Evolutionary conservation across 305 asterid genomes (phyloP).

Genomic region (Fraxinus platypoda): DNA sequence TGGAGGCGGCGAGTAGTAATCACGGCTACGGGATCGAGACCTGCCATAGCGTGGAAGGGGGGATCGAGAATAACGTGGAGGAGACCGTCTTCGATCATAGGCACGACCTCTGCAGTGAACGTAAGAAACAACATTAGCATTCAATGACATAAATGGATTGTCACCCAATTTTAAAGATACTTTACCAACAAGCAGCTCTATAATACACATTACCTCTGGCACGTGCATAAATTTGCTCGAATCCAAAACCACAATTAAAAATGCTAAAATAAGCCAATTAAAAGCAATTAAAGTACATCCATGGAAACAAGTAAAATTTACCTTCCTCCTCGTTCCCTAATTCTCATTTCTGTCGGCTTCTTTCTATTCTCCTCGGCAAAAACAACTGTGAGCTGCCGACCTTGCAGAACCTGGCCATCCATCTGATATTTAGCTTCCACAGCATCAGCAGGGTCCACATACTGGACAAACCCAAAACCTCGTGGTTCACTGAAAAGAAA

Average conservation of each 20-base stretch:
- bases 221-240: background rate
- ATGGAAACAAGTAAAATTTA: slow-evolving; percentile 3
- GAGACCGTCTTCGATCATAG: slow-evolving; percentile 78
- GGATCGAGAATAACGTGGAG: slow-evolving; percentile 74
- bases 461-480: slow-evolving; percentile 96
- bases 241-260: background rate
- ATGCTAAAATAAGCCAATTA: background rate
- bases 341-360: slow-evolving; percentile 85
- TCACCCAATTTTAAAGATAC: background rate
- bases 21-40: slow-evolving; percentile 61
- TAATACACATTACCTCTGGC: background rate
- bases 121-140: background rate
- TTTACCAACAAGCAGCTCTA: background rate
- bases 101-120: slow-evolving; percentile 45
- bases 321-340: slow-evolving; percentile 71
- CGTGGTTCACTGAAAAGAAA: slow-evolving; percentile 64
- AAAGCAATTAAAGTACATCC: background rate
- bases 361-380: slow-evolving; percentile 97
- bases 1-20: slow-evolving; percentile 63
- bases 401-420: slow-evolving; percentile 82
- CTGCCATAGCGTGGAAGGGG: slow-evolving; percentile 69
- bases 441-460: slow-evolving; percentile 91
- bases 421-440: slow-evolving; percentile 91
- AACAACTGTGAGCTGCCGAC: slow-evolving; percentile 91
- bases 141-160: background rate